These are phyloP conservation scores for Annulohypoxylon moriforme DNA, from an alignment of 495 filamentous ascomycete species.

Conservation along the genomic window DNA sequence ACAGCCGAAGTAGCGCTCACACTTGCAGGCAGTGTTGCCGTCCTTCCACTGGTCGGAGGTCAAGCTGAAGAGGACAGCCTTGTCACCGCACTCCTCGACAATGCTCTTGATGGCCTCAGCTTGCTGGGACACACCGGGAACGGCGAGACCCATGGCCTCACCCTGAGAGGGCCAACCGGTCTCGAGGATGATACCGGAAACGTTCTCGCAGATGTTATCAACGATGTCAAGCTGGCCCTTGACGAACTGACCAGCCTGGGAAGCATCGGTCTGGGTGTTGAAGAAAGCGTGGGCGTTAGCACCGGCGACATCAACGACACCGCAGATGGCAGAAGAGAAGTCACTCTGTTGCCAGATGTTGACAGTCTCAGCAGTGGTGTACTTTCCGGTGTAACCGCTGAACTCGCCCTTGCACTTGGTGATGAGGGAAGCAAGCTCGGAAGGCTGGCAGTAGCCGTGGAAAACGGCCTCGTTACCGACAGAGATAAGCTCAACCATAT, in stretches of 20 bases:
- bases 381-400: conserved; percentile 77
- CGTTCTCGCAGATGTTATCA: conserved; percentile 70
- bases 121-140: conserved; percentile 76
- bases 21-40: conserved; percentile 68
- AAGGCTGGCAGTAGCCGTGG: conserved; percentile 70
- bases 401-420: conserved; percentile 61
- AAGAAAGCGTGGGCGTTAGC: conserved; percentile 95
- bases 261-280: conserved; percentile 72
- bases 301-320: conserved; percentile 78
- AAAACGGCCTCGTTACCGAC: conserved; percentile 92
- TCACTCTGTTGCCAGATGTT: conserved; percentile 70
- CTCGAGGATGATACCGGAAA: conserved; percentile 81
- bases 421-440: conserved; percentile 77
- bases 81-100: conserved; percentile 60
- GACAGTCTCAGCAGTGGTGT: conserved; percentile 89
- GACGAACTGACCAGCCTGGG: conserved; percentile 79
- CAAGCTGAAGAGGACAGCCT: conserved; percentile 83
- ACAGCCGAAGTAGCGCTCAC: conserved; percentile 85
- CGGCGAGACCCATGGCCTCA: conserved; percentile 73
- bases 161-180: conserved; percentile 88
- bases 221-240: conserved; percentile 72
- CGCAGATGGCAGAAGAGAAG: conserved; percentile 71
- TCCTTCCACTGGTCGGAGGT: conserved; percentile 85
- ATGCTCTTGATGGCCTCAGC: conserved; percentile 75
- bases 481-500: conserved; percentile 79